These are phyloP conservation scores for Musa itinerans DNA, from an alignment of 176 grass and related monocot genomes.

Conservation along the genomic window DNA sequence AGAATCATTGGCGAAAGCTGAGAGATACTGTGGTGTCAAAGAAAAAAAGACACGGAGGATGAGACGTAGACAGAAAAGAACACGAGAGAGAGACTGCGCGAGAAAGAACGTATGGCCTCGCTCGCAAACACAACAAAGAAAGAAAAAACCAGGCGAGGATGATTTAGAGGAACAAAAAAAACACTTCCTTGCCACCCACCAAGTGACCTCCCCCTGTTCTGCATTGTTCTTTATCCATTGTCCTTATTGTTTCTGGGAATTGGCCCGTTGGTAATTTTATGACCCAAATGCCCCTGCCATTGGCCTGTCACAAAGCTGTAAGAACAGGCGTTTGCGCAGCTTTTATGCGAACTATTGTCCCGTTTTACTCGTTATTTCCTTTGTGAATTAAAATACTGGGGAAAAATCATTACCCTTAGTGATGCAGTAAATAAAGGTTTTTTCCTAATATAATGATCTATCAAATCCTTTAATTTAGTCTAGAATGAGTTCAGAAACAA, in stretches of 20 bases:
- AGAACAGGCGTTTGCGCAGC: too few relatives aligned
- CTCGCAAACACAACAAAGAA: background rate
- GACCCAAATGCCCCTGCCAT: conserved; percentile 22
- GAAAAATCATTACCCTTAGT: too few relatives aligned
- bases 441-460: too few relatives aligned
- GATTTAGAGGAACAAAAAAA: background rate
- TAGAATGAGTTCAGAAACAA: too few relatives aligned
- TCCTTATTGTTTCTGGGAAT: conserved; percentile 8
- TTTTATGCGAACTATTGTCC: too few relatives aligned
- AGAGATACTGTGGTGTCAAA: too few relatives aligned
- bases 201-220: background rate
- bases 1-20: background rate
- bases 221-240: background rate
- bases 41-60: background rate
- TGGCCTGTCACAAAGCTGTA: too few relatives aligned
- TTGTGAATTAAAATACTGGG: too few relatives aligned
- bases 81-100: too few relatives aligned
- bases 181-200: background rate
- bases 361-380: too few relatives aligned
- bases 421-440: too few relatives aligned
- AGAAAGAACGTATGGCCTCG: background rate
- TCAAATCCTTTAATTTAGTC: too few relatives aligned
- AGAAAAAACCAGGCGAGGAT: background rate
- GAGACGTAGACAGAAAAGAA: background rate
- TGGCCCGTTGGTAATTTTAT: conserved; percentile 32